Evolutionary conservation across 2,329 filamentous ascomycete species (phyloP).

Genomic region (Colletotrichum musae): DNA sequence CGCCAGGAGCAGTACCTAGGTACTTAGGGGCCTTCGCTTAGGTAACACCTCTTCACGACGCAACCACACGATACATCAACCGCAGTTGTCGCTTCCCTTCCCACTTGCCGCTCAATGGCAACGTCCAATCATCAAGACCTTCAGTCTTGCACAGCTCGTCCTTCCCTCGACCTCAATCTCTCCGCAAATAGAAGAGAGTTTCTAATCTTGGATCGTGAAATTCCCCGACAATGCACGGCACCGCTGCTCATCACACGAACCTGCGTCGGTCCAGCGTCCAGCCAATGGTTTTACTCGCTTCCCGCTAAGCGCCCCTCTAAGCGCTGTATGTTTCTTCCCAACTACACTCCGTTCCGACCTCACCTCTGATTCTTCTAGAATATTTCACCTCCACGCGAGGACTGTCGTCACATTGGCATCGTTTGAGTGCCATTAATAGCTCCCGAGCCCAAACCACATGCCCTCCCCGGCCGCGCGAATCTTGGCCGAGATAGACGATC

Average conservation of each 20-base stretch:
- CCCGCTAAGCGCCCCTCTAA: constrained; percentile 41
- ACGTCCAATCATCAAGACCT: not conserved
- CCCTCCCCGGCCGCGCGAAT: constrained; percentile 4
- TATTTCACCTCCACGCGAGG: constrained; percentile 16
- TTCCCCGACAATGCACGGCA: constrained; percentile 34
- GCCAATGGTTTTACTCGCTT: constrained; percentile 33
- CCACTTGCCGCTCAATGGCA: constrained; percentile 5
- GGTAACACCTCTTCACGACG: not conserved
- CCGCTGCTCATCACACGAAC: constrained; percentile 35
- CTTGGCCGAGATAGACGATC: constrained; percentile 24
- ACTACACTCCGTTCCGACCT: constrained; percentile 23
- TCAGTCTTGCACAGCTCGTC: not conserved
- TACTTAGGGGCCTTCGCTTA: not conserved
- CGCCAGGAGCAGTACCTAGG: no score
- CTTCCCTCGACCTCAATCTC: no score
- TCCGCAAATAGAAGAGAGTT: not conserved
- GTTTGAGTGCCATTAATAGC: constrained; percentile 40
- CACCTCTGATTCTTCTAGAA: constrained; percentile 31
- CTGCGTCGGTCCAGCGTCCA: constrained; percentile 7
- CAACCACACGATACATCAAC: not conserved
- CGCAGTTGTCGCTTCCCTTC: not conserved
- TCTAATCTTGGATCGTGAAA: constrained; percentile 34
- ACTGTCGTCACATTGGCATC: constrained; percentile 16
- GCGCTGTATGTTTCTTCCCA: constrained; percentile 26
- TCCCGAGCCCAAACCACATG: constrained; percentile 29